Base-by-base conservation (phyloP, 2,329 filamentous ascomycete genomes). In the Epicoccum nigrum region DNA sequence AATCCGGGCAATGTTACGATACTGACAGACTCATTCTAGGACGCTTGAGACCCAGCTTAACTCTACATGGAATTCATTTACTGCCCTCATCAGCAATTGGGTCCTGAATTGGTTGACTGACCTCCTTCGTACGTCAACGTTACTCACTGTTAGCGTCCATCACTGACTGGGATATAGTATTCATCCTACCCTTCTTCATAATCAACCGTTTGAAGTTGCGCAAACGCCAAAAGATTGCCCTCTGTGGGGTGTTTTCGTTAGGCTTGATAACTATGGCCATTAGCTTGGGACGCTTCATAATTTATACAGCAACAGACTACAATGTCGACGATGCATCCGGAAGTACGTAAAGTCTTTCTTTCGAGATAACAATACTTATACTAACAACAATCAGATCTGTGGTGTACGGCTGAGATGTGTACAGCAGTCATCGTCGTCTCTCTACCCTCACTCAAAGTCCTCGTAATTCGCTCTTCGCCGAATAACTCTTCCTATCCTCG, bases 351-450 rank as follows among this genome's bases (percentile, higher is more conserved):
- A 11, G 9, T 7, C 21, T 16, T 19, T 2, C 3, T 16, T 9
- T 21, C 4, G 11, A 7, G 4, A 16, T 12, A 13, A 4, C 5
- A 4, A 19, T 7, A 4, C 11, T 34, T 54, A 34, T 54, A 27
- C 47, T 41, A 11, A 23, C n/a, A 13, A 9, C 5, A 1, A 3
- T 7, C 27, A 65, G 62, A 63, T 33, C 40, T 57, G 7, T 63
- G 59, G 59, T 63, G 58, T 21, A 63, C 61, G 16, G 61, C 61
- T 19, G 61, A 65, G 37, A 59, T 64, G 55, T 58, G 59, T 35
- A 64, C 59, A 33, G 57, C 59, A 35, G 32, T 53, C 27, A 55
- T 56, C 17, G 60, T 65, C 28, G 62, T 58, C 23, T 65, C 59
- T 3, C 54, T 65, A 5, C 62, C 60, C 6, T 49, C 51, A 2